Evolutionary conservation across 495 filamentous ascomycete species (phyloP).

Genomic region (Bombardia bombarda): DNA sequence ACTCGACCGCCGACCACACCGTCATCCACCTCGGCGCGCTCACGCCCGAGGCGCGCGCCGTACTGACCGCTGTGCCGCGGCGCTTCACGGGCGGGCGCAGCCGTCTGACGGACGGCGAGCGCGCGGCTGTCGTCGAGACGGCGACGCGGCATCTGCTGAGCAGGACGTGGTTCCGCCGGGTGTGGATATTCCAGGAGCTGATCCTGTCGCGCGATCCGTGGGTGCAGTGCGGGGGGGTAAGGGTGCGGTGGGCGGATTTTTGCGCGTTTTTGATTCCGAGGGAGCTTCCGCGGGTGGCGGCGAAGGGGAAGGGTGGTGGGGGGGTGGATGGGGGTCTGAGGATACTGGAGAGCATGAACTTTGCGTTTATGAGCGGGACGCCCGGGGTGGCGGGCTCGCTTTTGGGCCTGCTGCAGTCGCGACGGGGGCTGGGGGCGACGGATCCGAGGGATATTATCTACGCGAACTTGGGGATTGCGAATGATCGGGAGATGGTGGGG

Average conservation of each 20-base stretch:
- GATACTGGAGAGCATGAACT: background rate
- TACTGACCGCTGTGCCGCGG: background rate
- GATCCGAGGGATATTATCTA: background rate
- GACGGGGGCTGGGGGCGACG: constrained; percentile 1
- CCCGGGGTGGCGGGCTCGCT: no score
- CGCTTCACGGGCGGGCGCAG: background rate
- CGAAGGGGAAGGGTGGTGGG: background rate
- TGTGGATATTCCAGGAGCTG: constrained; percentile 3
- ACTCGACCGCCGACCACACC: background rate
- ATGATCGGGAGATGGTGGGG: no score
- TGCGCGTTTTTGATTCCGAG: background rate
- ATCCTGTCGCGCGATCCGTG: background rate
- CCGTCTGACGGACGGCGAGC: background rate
- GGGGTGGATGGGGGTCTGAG: background rate
- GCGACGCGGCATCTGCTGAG: background rate
- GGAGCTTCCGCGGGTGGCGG: background rate
- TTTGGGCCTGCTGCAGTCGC: background rate
- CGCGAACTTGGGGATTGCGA: background rate
- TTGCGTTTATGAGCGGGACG: no score
- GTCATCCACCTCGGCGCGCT: constrained; percentile 1
- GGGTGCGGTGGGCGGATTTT: background rate
- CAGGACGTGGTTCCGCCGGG: background rate
- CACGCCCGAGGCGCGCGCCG: background rate
- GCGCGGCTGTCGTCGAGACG: background rate
- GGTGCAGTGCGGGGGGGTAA: background rate